Base-by-base conservation (phyloP, 768 basidiomycete species). In the Coprinopsis strossmayeri region DNA sequence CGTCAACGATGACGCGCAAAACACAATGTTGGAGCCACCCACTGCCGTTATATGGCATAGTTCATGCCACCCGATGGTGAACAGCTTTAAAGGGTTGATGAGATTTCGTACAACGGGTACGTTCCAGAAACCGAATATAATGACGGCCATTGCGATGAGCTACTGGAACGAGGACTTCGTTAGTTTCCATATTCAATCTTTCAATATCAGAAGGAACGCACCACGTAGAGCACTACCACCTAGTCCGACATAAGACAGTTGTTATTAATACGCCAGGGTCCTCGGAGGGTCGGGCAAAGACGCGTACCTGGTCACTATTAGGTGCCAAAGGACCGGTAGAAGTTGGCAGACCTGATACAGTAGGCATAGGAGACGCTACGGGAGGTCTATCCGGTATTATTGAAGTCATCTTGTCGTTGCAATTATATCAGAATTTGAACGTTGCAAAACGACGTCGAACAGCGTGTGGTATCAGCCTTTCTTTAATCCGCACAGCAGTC, bases 31-130 rank as follows among this genome's bases (percentile, higher is more conserved):
- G 17, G 30, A 52, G 37, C 26, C 25, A 45, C 48, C 37, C 17
- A 91, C 90, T 32, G 81, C 79, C 42, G 75, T 70, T 59, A 91
- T 83, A 63, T 93, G 91, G 59, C 86, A 91, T 13, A 92, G 72
- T 61, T 93, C 91, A 58, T 93, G 91, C 78, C 81, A 89, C 35
- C 89, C 90, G 52, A 92, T 91, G 45, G 88, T 87, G 61, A 92
- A 84, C 12, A 92, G 71, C 63, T 92, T 92, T 57, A 92, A 73
- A 7, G 90, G 90, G 59, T 79, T 87, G 59, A 91, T 91, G 66
- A 87, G 59, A 59, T 81, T 79, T 39, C 90, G 74, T 21, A 81
- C 82, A 49, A 84, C 80, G 3, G 90, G 90, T 35, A 91, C 85
- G 65, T 84, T 87, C 90, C 90, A 92, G 55, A 90, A 74, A 35